A percentile compares a stretch with the other conserved stretches of the same genome.
Conservation (phyloP, 1,139 yeast species). For the Candida frijolesensis region DNA sequence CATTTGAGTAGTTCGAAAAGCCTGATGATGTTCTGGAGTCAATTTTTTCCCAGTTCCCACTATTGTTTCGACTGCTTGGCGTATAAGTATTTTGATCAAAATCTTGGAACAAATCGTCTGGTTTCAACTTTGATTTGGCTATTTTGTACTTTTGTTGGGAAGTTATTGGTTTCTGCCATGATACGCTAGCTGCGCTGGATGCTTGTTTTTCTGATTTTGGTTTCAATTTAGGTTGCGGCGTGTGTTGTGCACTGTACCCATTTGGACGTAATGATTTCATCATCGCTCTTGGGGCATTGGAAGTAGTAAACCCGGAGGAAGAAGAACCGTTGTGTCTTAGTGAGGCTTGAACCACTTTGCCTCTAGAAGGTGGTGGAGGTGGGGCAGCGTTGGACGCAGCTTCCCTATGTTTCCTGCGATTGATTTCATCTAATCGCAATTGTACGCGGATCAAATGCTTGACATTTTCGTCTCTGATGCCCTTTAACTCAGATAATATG, state of each 20-base stretch:
- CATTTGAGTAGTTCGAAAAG: conserved; percentile 14
- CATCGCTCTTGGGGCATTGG: conserved; percentile 26
- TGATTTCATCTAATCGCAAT: conserved; percentile 41
- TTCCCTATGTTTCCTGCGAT: conserved; percentile 22
- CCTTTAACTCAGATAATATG: conserved; percentile 47
- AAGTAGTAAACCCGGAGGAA: conserved; percentile 5
- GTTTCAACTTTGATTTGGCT: conserved; percentile 18
- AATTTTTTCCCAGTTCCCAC: conserved; percentile 32
- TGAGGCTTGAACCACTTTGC: conserved; percentile 29
- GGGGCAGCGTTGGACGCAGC: conserved; percentile 14
- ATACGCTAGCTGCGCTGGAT: conserved; percentile 48
- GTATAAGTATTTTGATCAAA: conserved; percentile 43
- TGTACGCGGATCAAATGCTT: conserved; percentile 49
- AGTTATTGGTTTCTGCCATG: conserved; percentile 37
- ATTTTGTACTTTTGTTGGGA: conserved; percentile 15
- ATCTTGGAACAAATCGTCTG: conserved; percentile 39
- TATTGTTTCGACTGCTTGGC: conserved; percentile 9
- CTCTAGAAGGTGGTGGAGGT: conserved; percentile 17
- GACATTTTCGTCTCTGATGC: conserved; percentile 54
- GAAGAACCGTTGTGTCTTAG: conserved; percentile 20
- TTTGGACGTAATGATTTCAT: conserved; percentile 40
- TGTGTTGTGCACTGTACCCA: conserved; percentile 10
- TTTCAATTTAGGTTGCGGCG: conserved; percentile 4
- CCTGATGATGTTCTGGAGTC: conserved; percentile 20
- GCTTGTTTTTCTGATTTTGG: conserved; percentile 25